Evolutionary conservation across 306 rosid genomes (phyloP), one percentile per base, ranked within the genome.

Genomic region (Vicia villosa): DNA sequence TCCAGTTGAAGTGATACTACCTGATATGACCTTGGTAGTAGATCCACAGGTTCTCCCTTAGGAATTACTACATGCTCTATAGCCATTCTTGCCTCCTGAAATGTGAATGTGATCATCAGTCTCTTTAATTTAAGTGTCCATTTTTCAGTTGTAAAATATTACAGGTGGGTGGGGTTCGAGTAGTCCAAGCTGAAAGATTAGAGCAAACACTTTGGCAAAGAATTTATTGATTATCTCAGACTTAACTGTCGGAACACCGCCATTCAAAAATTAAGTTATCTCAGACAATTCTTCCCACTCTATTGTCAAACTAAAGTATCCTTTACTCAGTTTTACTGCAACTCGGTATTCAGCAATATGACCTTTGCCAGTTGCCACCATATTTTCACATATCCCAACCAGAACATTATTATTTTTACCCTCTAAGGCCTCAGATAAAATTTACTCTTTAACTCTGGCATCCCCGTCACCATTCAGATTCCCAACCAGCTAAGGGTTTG

Each of bases 21-120:
- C 51, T 65, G 79, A 51, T 89, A 38, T 66, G 92, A 74, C 68
- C 99, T 84, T 16, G 97, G 97, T 52, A 91, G 88, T 52, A 91
- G 91, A 59, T 94, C 95, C 56, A 80, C 88, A 5, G 88, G 62
- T 70, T 90, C 96, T 56, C 85, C 91, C 74, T 80, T 94, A n/a
- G 88, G 92, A 65, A 91, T 87, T 45, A 91, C 97, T 22, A 65
- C 59, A 56, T 86, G 86, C 83, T 94, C 99, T 76, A 94, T 80
- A 51, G 97, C 97, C 66, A 88, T 68, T 80, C 99, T 87, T 70
- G 96, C 96, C 85, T 91, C 96, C 92, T 94, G 90, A 68, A 76
- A 78, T 50, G 63, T 45, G 51, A 37, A 62, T 42, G 19, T 63
- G 6, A 32, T 60, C 26, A 32, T 0, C 4, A 55, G 61, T 20